phyloP scores from a whole-genome alignment of 2,329 filamentous ascomycete species.

The Fusarium oxysporum region DNA sequence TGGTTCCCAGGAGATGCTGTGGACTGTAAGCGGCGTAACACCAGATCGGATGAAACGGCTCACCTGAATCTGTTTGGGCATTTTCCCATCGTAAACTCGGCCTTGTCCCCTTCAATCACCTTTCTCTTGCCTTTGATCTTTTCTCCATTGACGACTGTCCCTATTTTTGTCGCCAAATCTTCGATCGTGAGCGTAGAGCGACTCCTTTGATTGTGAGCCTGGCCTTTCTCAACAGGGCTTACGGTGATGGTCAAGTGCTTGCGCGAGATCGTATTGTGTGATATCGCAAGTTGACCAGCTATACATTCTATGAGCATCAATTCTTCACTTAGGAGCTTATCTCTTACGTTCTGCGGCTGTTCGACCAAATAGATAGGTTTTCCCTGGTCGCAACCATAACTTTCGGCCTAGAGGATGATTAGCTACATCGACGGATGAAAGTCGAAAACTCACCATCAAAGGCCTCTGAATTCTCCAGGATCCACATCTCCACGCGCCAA shows the following conservation, averaged over 20 bases:
- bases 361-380: conserved; percentile 86
- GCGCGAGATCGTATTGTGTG: conserved; percentile 85
- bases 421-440: background rate
- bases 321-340: too few species aligned
- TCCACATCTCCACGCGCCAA: conserved; percentile 65
- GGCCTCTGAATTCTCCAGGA: conserved; percentile 69
- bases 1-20: conserved; percentile 81
- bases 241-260: conserved; percentile 87
- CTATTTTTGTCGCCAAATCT: conserved; percentile 86
- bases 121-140: conserved; percentile 73
- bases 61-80: conserved; percentile 73
- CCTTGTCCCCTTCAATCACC: conserved; percentile 61
- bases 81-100: conserved; percentile 78
- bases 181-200: conserved; percentile 79
- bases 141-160: conserved; percentile 81
- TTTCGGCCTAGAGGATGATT: conserved; percentile 55
- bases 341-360: conserved; percentile 73
- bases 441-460: conserved; percentile 56
- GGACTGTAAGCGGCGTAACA: conserved; percentile 19
- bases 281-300: conserved; percentile 77
- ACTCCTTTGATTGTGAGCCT: conserved; percentile 72
- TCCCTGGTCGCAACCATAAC: conserved; percentile 87
- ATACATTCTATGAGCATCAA: conserved; percentile 7
- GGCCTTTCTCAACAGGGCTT: conserved; percentile 70
- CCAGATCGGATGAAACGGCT: conserved; percentile 1